phyloP scores from a whole-genome alignment of 1,284 basidiomycete species.

The Cutaneotrichosporon cutaneum region DNA sequence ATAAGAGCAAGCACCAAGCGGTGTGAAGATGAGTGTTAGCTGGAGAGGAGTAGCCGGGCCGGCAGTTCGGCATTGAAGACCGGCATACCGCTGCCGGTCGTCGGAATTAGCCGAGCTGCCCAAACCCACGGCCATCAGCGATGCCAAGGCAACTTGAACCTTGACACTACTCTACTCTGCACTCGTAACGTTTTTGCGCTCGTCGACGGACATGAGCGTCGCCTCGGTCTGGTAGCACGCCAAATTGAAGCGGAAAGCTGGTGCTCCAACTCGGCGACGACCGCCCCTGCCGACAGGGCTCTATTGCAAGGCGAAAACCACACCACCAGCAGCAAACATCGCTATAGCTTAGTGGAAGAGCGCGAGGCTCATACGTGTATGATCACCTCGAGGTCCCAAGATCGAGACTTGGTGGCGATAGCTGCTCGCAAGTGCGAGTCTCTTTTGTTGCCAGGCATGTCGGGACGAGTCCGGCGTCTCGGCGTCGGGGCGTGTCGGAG shows the following conservation, averaged over 20 bases:
- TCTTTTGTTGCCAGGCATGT: background rate
- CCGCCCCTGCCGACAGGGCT: too few species aligned
- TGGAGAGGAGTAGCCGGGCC: background rate
- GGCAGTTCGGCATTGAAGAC: background rate
- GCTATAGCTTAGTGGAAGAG: constrained; percentile 2
- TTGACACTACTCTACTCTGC: background rate
- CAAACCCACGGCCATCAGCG: background rate
- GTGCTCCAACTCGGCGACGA: too few species aligned
- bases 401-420: constrained; percentile 2
- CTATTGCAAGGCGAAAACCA: too few species aligned
- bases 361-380: background rate
- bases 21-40: background rate
- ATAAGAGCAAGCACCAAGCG: background rate
- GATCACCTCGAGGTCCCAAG: constrained; percentile 2
- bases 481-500: too few species aligned
- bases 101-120: background rate
- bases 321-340: background rate
- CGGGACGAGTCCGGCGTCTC: too few species aligned
- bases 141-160: background rate
- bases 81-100: background rate
- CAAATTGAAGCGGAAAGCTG: too few species aligned
- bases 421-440: background rate
- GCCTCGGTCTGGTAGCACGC: too few species aligned
- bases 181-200: background rate
- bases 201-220: too few species aligned